phyloP scores from a whole-genome alignment of 345 rosid species.

The Pistacia atlantica region DNA sequence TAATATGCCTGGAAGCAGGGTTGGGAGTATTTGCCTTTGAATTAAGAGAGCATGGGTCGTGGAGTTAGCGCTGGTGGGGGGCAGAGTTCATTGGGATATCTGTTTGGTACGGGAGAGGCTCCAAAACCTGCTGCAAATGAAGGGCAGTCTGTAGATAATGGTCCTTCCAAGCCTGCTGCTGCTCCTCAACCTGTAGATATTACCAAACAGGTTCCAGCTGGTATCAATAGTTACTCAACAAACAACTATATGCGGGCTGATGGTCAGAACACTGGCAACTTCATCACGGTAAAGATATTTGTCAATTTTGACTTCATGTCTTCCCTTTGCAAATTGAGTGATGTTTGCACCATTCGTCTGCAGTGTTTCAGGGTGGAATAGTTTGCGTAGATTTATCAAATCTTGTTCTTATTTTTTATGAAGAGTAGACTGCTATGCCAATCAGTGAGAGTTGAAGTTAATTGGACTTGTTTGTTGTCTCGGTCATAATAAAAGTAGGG shows the following conservation, averaged over 20 bases:
- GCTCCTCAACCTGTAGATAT: slow-evolving; percentile 48
- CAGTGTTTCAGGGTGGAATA: neutral
- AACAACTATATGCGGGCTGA: slow-evolving; percentile 81
- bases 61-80: slow-evolving; percentile 88
- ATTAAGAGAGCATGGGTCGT: slow-evolving; percentile 57
- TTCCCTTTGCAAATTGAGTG: neutral
- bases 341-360: neutral
- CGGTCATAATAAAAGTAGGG: neutral
- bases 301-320: neutral
- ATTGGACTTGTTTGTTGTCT: neutral
- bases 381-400: neutral
- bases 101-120: slow-evolving; percentile 73
- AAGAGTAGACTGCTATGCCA: neutral
- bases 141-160: slow-evolving; percentile 27
- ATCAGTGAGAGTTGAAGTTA: neutral
- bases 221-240: slow-evolving; percentile 54
- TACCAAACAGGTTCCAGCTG: slow-evolving; percentile 65
- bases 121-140: slow-evolving; percentile 59
- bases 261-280: slow-evolving; percentile 85
- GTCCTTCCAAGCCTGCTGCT: slow-evolving; percentile 43
- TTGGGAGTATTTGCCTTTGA: neutral
- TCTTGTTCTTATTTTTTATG: neutral
- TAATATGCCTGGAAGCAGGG: neutral
- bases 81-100: slow-evolving; percentile 85
- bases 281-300: slow-evolving; percentile 60